phyloP scores from a whole-genome alignment of 2,329 filamentous ascomycete genomes.

The Venturiaceae sp. region DNA sequence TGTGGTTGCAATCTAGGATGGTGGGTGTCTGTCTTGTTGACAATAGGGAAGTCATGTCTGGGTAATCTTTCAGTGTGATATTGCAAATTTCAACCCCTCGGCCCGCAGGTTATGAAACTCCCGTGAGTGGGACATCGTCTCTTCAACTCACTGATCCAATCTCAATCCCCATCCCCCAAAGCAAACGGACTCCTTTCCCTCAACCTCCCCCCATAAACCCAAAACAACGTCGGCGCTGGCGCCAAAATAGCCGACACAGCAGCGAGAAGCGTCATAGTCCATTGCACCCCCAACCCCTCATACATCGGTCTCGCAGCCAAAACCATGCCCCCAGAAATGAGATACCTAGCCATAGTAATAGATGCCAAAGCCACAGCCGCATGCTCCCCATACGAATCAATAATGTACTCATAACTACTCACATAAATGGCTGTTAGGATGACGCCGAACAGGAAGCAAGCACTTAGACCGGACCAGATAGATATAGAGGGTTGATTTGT shows the following conservation, averaged over 20 bases:
- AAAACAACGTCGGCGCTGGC: slow-evolving; percentile 27
- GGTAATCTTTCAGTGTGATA: no score
- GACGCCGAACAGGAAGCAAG: slow-evolving; percentile 34
- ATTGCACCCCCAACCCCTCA: slow-evolving; percentile 29
- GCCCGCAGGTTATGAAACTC: no score
- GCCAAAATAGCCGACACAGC: slow-evolving; percentile 22
- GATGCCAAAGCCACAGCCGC: slow-evolving; percentile 30
- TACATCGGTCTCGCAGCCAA: slow-evolving; percentile 31
- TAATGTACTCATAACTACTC: slow-evolving; percentile 23
- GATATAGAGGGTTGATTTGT: slow-evolving; percentile 31
- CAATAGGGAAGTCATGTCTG: no score
- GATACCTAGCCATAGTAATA: slow-evolving; percentile 20
- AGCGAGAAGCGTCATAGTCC: slow-evolving; percentile 31
- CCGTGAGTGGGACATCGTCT: no score
- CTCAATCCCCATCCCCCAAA: neutral
- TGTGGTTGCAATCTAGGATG: no score
- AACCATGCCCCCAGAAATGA: slow-evolving; percentile 29
- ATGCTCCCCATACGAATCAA: slow-evolving; percentile 30
- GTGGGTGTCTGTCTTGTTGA: no score
- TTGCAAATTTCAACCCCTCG: no score
- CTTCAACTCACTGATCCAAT: no score
- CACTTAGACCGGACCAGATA: slow-evolving; percentile 36
- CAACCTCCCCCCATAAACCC: slow-evolving; percentile 15
- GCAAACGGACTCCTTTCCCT: slow-evolving; percentile 2
- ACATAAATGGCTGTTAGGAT: slow-evolving; percentile 37